Percentiles rank a stretch among this genome's conserved stretches.
Evolutionary conservation across 352 stramenopile genomes (phyloP).

Genomic region (Pythium dissimile): DNA sequence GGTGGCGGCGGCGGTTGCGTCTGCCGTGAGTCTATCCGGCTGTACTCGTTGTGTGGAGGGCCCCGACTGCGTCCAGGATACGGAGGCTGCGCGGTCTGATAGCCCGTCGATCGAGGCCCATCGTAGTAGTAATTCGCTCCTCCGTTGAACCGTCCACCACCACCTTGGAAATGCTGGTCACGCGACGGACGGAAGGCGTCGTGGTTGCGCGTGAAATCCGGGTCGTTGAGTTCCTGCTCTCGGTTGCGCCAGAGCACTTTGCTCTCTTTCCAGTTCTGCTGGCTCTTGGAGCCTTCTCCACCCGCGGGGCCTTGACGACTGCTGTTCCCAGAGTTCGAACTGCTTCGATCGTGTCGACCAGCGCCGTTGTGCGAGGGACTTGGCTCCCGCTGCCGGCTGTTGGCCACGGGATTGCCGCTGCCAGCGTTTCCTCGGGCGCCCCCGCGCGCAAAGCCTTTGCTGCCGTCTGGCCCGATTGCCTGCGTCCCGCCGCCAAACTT

Average conservation of each 20-base stretch:
- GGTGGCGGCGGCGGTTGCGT: constrained; percentile 8
- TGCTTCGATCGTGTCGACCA: neutral
- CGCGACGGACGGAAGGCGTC: constrained; percentile 51
- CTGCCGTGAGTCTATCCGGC: constrained; percentile 17
- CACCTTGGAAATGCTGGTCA: constrained; percentile 13
- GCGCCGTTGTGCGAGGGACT: neutral
- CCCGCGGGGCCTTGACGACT: neutral
- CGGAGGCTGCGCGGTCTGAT: constrained; percentile 6
- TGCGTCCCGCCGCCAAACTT: constrained; percentile 35
- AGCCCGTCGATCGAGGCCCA: constrained; percentile 10
- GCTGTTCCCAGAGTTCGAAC: no score
- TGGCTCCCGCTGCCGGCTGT: neutral
- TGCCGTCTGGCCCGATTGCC: constrained; percentile 53
- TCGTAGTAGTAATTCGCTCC: constrained; percentile 17
- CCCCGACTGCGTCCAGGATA: constrained; percentile 15
- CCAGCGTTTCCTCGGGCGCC: neutral
- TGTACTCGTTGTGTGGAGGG: constrained; percentile 10
- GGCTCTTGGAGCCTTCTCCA: neutral
- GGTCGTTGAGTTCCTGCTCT: constrained; percentile 92
- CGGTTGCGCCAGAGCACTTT: constrained; percentile 94
- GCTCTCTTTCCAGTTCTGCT: constrained; percentile 82
- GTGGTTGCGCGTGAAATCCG: constrained; percentile 87
- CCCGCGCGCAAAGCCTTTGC: constrained; percentile 14
- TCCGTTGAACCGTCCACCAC: neutral
- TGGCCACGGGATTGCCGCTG: neutral